Conservation (phyloP, 306 rosid genomes). For the Mimosa bimucronata region DNA sequence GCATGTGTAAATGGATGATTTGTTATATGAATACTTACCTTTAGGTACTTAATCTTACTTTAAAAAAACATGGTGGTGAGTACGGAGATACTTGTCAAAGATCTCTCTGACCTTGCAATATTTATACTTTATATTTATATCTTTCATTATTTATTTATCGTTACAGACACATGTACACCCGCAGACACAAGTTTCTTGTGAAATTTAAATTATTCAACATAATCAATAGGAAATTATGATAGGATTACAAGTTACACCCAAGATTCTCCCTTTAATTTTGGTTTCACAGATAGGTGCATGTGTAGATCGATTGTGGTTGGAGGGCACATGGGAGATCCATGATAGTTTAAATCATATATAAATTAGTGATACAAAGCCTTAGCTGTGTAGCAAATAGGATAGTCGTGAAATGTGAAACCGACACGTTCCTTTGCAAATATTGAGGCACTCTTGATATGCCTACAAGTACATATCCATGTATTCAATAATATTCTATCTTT, state of each 20-base stretch:
- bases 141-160: neutral
- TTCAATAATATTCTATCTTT: too few relatives aligned
- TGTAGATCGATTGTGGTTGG: neutral
- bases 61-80: too few relatives aligned
- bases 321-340: conserved; percentile 16
- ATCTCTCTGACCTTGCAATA: neutral
- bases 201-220: neutral
- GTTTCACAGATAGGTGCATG: neutral
- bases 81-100: too few relatives aligned
- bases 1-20: too few relatives aligned
- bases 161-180: neutral
- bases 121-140: neutral
- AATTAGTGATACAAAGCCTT: neutral
- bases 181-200: neutral
- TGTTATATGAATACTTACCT: too few relatives aligned
- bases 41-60: too few relatives aligned
- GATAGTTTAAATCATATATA: neutral
- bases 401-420: conserved; percentile 25
- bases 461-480: too few relatives aligned
- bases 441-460: neutral
- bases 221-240: neutral
- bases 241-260: neutral
- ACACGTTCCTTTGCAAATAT: conserved; percentile 30
- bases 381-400: conserved; percentile 20
- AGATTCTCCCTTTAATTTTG: neutral